These are phyloP conservation scores for Pythium oligandrum DNA, from an alignment of 352 stramenopile species.

Conservation along the genomic window DNA sequence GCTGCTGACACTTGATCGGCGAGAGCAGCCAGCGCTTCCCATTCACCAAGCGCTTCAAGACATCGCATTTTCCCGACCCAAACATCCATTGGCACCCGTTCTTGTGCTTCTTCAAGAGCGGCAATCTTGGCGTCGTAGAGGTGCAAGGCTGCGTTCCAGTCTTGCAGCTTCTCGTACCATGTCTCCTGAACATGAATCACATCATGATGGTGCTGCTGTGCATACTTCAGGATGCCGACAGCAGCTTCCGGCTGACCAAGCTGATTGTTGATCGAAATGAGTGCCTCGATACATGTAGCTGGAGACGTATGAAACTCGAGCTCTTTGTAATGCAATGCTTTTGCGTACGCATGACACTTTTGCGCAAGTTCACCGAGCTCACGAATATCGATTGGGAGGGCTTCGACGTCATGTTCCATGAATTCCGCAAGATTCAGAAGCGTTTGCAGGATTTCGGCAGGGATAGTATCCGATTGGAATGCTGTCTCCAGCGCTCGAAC, in stretches of 20 bases:
- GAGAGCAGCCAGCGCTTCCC: conserved; percentile 91
- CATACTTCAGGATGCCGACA: conserved; percentile 96
- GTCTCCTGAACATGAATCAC: conserved; percentile 92
- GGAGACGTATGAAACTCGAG: conserved; percentile 93
- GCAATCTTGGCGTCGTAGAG: conserved; percentile 91
- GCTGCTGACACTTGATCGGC: conserved; percentile 53
- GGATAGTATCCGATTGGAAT: conserved; percentile 90
- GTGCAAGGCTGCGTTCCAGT: conserved; percentile 93
- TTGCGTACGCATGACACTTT: conserved; percentile 97
- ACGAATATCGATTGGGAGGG: conserved; percentile 95
- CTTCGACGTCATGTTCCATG: conserved; percentile 97
- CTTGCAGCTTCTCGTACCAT: conserved; percentile 98
- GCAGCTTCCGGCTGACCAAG: conserved; percentile 94
- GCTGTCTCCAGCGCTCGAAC: conserved; percentile 92
- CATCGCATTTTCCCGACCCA: conserved; percentile 97
- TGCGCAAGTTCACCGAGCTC: conserved; percentile 93
- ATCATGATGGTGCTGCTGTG: conserved; percentile 68
- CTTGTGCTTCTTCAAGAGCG: conserved; percentile 8
- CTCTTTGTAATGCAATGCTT: conserved; percentile 96
- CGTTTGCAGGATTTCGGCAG: conserved; percentile 95
- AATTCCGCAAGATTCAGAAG: conserved; percentile 98
- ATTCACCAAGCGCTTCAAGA: conserved; percentile 95
- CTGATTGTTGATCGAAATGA: conserved; percentile 99
- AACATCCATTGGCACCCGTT: conserved; percentile 82
- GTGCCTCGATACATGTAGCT: conserved; percentile 93